Conservation (phyloP, 805 yeast genomes). For the Yarrowia sp. region DNA sequence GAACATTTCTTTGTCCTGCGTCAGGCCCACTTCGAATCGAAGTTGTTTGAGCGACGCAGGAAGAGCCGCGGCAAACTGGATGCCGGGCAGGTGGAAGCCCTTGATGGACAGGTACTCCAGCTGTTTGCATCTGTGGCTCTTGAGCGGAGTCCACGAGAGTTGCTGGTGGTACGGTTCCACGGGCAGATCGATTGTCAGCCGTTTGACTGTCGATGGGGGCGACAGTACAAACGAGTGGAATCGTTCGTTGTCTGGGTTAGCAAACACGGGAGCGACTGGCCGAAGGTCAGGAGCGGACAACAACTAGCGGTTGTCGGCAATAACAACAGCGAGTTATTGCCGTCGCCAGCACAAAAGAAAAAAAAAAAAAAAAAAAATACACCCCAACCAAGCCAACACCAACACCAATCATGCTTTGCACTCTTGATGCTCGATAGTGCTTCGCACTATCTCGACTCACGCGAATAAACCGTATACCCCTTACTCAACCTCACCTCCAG, state of each 20-base stretch:
- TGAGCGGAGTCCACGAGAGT: constrained; percentile 25
- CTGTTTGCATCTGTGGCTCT: constrained; percentile 18
- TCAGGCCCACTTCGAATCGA: constrained; percentile 28
- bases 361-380: neutral
- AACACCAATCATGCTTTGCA: neutral
- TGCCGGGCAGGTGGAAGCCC: constrained; percentile 29
- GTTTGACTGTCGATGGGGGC: constrained; percentile 27
- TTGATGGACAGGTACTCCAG: constrained; percentile 27
- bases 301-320: neutral
- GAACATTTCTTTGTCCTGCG: constrained; percentile 23
- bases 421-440: neutral
- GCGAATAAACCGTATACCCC: constrained; percentile 29
- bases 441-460: neutral
- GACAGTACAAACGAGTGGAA: constrained; percentile 28
- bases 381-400: no score
- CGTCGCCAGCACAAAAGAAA: no score
- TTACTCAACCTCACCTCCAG: constrained; percentile 17
- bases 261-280: neutral
- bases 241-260: constrained; percentile 29
- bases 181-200: constrained; percentile 27
- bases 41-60: constrained; percentile 27
- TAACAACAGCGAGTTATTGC: no score
- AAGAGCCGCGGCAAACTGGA: constrained; percentile 20
- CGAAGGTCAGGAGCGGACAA: neutral
- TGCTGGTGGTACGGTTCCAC: constrained; percentile 27